A percentile compares a stretch with the other conserved stretches of the same genome.
phyloP scores from a whole-genome alignment of 73 alveolate species.

The Symbiodinium natans region DNA sequence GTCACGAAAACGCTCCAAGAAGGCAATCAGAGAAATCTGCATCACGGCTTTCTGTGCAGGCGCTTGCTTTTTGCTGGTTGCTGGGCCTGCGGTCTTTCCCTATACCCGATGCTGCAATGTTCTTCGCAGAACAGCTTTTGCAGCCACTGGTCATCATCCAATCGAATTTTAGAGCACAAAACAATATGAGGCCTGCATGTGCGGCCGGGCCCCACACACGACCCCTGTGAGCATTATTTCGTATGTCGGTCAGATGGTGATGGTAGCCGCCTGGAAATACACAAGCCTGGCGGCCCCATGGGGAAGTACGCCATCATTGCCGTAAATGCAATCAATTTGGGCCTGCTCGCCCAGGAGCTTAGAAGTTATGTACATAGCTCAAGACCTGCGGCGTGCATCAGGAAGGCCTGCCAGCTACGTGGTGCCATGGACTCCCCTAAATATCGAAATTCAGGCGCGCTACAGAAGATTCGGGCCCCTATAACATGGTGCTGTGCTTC shows the following conservation, averaged over 20 bases:
- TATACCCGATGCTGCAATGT: not conserved
- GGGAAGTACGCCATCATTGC: not conserved
- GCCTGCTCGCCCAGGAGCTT: not conserved
- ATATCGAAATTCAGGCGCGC: too few relatives aligned
- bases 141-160: not conserved
- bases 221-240: not conserved
- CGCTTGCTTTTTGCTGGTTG: not conserved
- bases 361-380: constrained; percentile 11
- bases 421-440: not conserved
- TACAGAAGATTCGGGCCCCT: not conserved
- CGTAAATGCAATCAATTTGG: not conserved
- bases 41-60: too few relatives aligned
- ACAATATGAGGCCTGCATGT: not conserved
- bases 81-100: too few relatives aligned
- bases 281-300: not conserved
- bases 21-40: too few relatives aligned
- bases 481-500: not conserved
- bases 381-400: not conserved
- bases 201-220: not conserved
- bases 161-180: not conserved
- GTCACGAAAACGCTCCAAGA: too few relatives aligned
- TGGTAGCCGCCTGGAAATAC: not conserved
- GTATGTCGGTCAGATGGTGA: not conserved
- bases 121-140: constrained; percentile 1
- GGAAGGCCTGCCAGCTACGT: not conserved